Evolutionary conservation across 1,284 basidiomycete genomes (phyloP), one percentile per base, ranked within the genome.

Genomic region (Trichosporon asahii): DNA sequence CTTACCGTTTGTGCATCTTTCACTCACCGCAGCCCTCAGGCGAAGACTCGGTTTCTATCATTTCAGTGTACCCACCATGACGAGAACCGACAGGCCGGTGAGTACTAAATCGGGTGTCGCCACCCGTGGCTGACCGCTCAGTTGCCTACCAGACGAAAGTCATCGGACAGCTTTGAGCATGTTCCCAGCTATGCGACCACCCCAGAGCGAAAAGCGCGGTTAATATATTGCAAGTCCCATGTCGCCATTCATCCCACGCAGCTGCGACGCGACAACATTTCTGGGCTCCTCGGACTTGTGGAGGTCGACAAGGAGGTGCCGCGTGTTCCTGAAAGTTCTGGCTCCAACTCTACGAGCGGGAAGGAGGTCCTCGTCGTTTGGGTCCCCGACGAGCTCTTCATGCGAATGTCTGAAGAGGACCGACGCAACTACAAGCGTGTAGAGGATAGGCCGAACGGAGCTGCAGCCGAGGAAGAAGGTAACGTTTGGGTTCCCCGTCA

Each of bases 191-290:
- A n/a, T 23, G 25, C 66, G 6, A 21, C 31, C 8, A 33, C 44
- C 3, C 23, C 29, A 18, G 70, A 73, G 25, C 67, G 70, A 63
- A 79, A 81, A 70, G 82, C 81, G 7, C 71, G 76, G 8, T 85
- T 97, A 61, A 82, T 96, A 21, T 96, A 93, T 77, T 91, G 89
- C 82, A 95, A 95, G 83, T 92, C 91, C 49, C 95, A 95, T 80
- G 94, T 95, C 53, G 94, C 95, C 78, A 90, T 97, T 61, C 94
- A 98, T 78, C 95, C 96, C 0, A 96, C 94, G 0, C 90, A 92
- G 2, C 95, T 95, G 79, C 87, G 91, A 2, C 88, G 91, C 76
- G 95, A 98, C 84, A 97, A 98, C 82, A 92, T 98, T 33, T 89
- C 94, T 3, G 96, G 96, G 3, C 97, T 95, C 80, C 88, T 94